Percentiles rank a stretch among this genome's conserved stretches.
Evolutionary conservation across 495 filamentous ascomycete genomes (phyloP).

Genomic region (Cercophora sp.): DNA sequence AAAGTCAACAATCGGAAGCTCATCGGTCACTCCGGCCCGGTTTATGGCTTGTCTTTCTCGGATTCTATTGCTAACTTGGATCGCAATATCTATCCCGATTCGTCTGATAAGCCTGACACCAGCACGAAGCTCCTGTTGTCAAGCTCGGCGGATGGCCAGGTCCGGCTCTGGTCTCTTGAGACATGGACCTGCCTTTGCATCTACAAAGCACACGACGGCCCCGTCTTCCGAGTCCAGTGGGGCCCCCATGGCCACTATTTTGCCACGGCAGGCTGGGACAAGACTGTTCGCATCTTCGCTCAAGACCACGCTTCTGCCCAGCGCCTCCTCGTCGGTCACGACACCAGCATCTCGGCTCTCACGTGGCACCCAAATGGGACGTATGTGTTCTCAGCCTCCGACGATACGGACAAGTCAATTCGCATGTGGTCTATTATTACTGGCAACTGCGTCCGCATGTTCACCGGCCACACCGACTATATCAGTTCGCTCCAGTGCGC

Average conservation of each 20-base stretch:
- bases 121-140: conserved; percentile 76
- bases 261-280: conserved; percentile 77
- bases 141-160: conserved; percentile 76
- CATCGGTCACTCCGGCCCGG: conserved; percentile 84
- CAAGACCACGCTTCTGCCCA: conserved; percentile 88
- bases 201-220: conserved; percentile 86
- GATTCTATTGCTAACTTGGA: conserved; percentile 59
- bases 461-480: conserved; percentile 83
- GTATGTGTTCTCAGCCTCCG: conserved; percentile 86
- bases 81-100: conserved; percentile 38
- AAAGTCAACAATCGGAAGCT: conserved; percentile 66
- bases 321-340: conserved; percentile 86
- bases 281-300: conserved; percentile 83
- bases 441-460: conserved; percentile 82
- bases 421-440: conserved; percentile 94
- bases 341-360: conserved; percentile 78
- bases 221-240: conserved; percentile 84
- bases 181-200: conserved; percentile 84
- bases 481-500: conserved; percentile 79
- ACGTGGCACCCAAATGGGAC: conserved; percentile 89
- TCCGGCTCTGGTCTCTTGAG: conserved; percentile 91
- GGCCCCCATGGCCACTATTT: conserved; percentile 97
- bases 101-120: conserved; percentile 52
- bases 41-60: conserved; percentile 87
- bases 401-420: conserved; percentile 76